phyloP scores from a whole-genome alignment of 306 rosid species.

The Lotus japonicus region DNA sequence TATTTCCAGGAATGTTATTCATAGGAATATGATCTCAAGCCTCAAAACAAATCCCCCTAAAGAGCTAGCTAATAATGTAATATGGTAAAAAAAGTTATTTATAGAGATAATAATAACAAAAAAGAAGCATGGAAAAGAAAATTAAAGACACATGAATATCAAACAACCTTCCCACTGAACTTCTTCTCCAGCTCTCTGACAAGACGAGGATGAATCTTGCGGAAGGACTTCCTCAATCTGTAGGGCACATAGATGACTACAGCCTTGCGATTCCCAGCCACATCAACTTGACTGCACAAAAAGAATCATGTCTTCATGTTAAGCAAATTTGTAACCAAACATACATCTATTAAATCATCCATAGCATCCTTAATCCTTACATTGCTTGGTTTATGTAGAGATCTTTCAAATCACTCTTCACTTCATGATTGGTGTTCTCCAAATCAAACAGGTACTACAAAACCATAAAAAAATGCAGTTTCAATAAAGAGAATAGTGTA shows the following conservation, averaged over 20 bases:
- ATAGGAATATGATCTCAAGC: no score
- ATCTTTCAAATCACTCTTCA: slow-evolving; percentile 73
- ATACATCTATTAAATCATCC: not conserved
- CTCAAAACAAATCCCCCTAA: no score
- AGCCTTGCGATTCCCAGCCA: slow-evolving; percentile 60
- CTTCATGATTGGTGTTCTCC: slow-evolving; percentile 70
- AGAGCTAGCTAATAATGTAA: no score
- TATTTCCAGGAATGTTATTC: no score
- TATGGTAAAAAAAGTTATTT: no score
- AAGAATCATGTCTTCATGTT: not conserved
- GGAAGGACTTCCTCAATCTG: slow-evolving; percentile 53
- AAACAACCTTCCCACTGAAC: slow-evolving; percentile 58
- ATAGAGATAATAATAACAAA: no score
- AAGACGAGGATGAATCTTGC: slow-evolving; percentile 45
- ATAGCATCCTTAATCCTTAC: slow-evolving; percentile 24
- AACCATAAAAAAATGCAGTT: not conserved
- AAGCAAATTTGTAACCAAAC: not conserved
- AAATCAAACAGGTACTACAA: slow-evolving; percentile 62
- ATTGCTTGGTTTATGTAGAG: slow-evolving; percentile 55
- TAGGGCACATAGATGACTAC: slow-evolving; percentile 62
- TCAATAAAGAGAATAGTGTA: not conserved
- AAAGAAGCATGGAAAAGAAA: no score
- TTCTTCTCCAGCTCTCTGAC: slow-evolving; percentile 42
- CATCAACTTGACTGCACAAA: slow-evolving; percentile 50
- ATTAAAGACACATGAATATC: no score